Evolutionary conservation across 129 eudicot species (phyloP).

Genomic region (Centaurea solstitialis): DNA sequence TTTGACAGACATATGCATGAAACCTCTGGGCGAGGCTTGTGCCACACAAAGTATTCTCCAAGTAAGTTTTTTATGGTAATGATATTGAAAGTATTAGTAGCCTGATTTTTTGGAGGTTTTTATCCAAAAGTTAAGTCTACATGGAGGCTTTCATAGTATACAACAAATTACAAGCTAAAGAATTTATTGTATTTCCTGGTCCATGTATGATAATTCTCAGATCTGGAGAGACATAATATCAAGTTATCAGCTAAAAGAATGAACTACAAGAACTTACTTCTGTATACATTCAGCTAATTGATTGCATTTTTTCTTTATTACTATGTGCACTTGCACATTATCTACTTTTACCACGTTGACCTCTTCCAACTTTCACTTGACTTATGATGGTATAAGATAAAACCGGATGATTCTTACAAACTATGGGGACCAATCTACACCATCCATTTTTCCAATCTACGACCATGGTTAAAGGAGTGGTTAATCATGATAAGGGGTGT

Average conservation of each 20-base stretch:
- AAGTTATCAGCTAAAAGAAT: neutral
- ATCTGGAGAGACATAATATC: neutral
- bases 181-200: neutral
- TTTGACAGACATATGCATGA: slow-evolving; percentile 92
- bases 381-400: neutral
- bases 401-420: no score
- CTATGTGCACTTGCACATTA: no score
- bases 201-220: neutral
- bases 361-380: neutral
- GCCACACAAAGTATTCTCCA: slow-evolving; percentile 97
- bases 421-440: no score
- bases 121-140: neutral
- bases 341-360: neutral
- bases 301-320: neutral
- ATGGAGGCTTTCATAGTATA: neutral
- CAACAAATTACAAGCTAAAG: neutral
- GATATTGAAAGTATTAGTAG: neutral
- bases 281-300: neutral
- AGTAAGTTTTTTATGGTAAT: slow-evolving; percentile 39
- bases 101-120: slow-evolving; percentile 4
- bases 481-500: no score
- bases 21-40: slow-evolving; percentile 94
- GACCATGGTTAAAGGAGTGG: no score
- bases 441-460: no score
- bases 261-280: neutral